Evolutionary conservation across 2,329 filamentous ascomycete species (phyloP), one percentile per base, ranked within the genome.

Genomic region (Penicillium expansum): DNA sequence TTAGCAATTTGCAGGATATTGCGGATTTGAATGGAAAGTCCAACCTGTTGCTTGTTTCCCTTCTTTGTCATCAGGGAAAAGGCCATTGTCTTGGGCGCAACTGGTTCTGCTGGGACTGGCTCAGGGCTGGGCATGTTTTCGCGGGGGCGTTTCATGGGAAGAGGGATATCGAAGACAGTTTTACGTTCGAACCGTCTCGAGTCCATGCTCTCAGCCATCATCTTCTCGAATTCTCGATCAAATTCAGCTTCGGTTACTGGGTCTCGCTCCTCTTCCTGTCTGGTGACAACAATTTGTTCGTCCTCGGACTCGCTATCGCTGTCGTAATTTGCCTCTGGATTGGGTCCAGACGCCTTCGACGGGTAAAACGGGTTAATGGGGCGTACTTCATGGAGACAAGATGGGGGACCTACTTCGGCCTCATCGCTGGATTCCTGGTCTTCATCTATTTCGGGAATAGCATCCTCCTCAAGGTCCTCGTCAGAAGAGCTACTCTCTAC

Each of bases 201-300:
- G 65, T 99, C 94, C 67, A 96, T 79, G 77, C 93, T 97, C 74
- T 99, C 94, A 49, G 92, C 85, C 93, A 99, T 97, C 85, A 99
- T 90, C 75, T 96, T 97, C 37, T 94, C 92, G 73, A 96, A 94
- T 75, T 97, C 94, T 67, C 93, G 90, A 71, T 99, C 95, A 71
- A 99, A 99, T 41, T 99, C 94, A 7, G 93, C 94, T 69, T 99
- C 94, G 39, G 89, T 91, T 76, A 97, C 92, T 0, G 93, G 92
- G 64, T 99, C 92, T 55, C 92, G 83, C 66, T 93, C 85, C 71
- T 97, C 91, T 72, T 96, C 90, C 69, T 93, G 88, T 58, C 92
- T 87, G 43, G 91, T 95, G 47, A 99, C 93, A 42, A 97, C 84
- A 64, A 97, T 96, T 24, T 90, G 86, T 71, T 97, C 92, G 62